Conservation (phyloP, 2,329 filamentous ascomycete species). For the Colletotrichum scovillei region DNA sequence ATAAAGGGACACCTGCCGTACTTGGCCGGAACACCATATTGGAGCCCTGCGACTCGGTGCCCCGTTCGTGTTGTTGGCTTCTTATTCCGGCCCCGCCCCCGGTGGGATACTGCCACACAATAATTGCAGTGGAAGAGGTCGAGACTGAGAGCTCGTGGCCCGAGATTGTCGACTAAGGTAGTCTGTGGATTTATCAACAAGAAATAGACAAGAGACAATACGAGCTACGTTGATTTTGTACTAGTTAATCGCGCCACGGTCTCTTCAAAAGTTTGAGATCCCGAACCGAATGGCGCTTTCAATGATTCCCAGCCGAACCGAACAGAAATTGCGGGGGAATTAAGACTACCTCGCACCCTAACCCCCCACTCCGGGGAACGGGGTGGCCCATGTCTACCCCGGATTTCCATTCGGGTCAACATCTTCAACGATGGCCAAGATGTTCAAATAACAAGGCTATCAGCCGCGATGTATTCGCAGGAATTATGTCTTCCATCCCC, state of each 20-base stretch:
- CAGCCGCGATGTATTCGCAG: background rate
- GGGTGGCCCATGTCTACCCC: background rate
- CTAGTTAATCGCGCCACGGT: background rate
- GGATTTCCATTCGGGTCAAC: background rate
- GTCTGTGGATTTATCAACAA: too few species aligned
- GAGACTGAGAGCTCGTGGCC: too few species aligned
- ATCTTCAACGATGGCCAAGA: background rate
- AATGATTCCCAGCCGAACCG: slow-evolving; percentile 10
- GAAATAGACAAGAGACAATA: too few species aligned
- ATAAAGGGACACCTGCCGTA: too few species aligned
- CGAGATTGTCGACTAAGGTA: too few species aligned
- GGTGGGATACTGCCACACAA: too few species aligned
- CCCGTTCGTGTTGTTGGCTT: too few species aligned
- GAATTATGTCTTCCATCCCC: background rate
- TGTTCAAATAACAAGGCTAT: background rate
- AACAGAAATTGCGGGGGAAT: slow-evolving; percentile 9
- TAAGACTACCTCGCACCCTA: background rate
- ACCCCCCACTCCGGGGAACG: slow-evolving; percentile 22
- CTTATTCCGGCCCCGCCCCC: too few species aligned
- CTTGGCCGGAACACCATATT: too few species aligned
- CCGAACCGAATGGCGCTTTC: background rate
- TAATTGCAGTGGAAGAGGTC: too few species aligned
- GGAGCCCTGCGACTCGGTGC: too few species aligned
- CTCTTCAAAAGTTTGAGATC: background rate
- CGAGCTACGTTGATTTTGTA: too few species aligned